Evolutionary conservation across 768 basidiomycete species (phyloP), one percentile per base, ranked within the genome.

Genomic region (Hygrocybe punicea): DNA sequence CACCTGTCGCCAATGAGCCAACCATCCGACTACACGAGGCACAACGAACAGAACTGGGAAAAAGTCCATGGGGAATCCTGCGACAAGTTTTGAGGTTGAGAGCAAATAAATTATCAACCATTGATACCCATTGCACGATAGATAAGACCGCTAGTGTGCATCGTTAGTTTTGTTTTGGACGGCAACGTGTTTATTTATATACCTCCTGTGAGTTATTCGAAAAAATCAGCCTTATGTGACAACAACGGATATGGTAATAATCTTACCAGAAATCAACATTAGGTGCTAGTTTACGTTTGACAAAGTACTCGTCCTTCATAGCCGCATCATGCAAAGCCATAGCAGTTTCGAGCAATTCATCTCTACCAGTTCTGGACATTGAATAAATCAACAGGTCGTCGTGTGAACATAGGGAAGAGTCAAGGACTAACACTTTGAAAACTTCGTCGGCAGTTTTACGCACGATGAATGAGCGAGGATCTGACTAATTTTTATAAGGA

Each of bases 1-100:
- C 55, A 85, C 89, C 81, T 91, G 90, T 54, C 90, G 80, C 93
- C 93, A 95, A 70, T 94, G 93, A 0, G 92, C 90, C 7, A 95
- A 77, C 93, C 93, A 95, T 17, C 93, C 93, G 24, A 92, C 91
- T 7, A 96, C 91, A 19, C 93, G 84, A 1, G 93, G 93, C 2
- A 96, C 92, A 17, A 87, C 92, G 66, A 96, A 96, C 33, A 96
- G 75, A 19, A 96, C 93, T 0, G 93, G 93, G 84, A 94, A 95
- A 71, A 90, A 95, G 73, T 96, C 93, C 62, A 90, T 79, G 2
- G 93, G 93, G 81, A 95, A 95, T 44, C 93, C 90, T 90, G 60
- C 42, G 5, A 16, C 10, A n/a, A 44, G 24, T 11, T 23, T 13
- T 3, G 47, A 17, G 16, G 19, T 45, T 24, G 24, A 40, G 64